A percentile compares a stretch with the other conserved stretches of the same genome.
Conservation (phyloP, 1,139 yeast species). For the Sugiyamaella xylanicola region DNA sequence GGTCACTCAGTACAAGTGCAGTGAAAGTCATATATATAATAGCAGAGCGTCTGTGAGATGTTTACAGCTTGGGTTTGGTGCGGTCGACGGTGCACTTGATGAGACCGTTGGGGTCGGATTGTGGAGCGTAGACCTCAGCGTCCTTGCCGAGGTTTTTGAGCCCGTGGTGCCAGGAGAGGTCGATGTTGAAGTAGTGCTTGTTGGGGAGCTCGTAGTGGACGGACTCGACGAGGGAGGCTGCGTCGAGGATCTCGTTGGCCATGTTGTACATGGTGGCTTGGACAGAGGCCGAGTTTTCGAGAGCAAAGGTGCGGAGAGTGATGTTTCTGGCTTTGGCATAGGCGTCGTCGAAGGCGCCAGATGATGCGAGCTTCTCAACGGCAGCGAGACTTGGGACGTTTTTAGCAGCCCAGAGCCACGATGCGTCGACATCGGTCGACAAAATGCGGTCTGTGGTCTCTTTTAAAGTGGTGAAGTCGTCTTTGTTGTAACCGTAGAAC, state of each 20-base stretch:
- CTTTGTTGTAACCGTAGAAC: conserved; percentile 82
- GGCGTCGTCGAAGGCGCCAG: conserved; percentile 66
- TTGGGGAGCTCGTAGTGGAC: conserved; percentile 82
- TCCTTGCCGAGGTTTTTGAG: conserved; percentile 60
- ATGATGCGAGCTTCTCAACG: conserved; percentile 55
- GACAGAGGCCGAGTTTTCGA: conserved; percentile 85
- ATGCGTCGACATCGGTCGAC: conserved; percentile 81
- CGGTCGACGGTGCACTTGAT: conserved; percentile 77
- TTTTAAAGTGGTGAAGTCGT: conserved; percentile 84
- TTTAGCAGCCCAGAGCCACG: conserved; percentile 66
- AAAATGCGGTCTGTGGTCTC: conserved; percentile 83
- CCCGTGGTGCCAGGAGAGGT: conserved; percentile 80
- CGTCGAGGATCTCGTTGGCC: conserved; percentile 68
- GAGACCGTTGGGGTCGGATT: conserved; percentile 90
- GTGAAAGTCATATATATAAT: background rate
- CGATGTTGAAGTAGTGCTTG: conserved; percentile 82
- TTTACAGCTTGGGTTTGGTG: conserved; percentile 30
- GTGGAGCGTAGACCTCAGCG: conserved; percentile 82
- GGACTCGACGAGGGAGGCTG: conserved; percentile 56
- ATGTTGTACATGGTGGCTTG: conserved; percentile 97
- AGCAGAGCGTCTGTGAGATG: no score
- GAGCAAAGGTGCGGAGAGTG: conserved; percentile 77
- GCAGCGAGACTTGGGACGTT: conserved; percentile 48
- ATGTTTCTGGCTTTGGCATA: conserved; percentile 62
- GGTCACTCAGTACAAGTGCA: background rate